phyloP scores from a whole-genome alignment of 352 stramenopile genomes.

The Bremia lactucae region DNA sequence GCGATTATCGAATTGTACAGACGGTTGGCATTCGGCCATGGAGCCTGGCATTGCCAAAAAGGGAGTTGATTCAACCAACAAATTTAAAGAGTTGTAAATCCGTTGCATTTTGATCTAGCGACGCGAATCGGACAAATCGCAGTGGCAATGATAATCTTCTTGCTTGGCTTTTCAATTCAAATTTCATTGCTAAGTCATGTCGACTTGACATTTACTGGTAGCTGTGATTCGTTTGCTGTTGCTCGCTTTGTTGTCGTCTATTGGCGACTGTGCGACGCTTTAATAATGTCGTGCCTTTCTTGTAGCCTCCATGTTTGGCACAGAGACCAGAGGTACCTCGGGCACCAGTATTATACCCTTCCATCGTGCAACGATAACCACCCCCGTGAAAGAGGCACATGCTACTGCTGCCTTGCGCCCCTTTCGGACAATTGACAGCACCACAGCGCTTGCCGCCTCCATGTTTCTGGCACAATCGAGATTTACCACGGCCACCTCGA shows the following conservation, averaged over 20 bases:
- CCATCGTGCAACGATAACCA: constrained; percentile 69
- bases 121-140: too few species aligned
- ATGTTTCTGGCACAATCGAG: constrained; percentile 77
- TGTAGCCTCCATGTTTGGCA: constrained; percentile 76
- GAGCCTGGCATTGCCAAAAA: constrained; percentile 66
- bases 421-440: constrained; percentile 52
- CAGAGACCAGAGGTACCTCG: constrained; percentile 65
- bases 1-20: constrained; percentile 61
- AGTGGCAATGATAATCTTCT: too few species aligned
- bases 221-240: constrained; percentile 8
- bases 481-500: constrained; percentile 73
- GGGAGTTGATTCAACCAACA: constrained; percentile 61
- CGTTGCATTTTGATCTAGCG: neutral
- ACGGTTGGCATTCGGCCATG: constrained; percentile 68
- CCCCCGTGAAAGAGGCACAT: constrained; percentile 78
- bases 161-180: too few species aligned
- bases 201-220: constrained; percentile 3
- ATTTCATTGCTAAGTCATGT: too few species aligned
- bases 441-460: constrained; percentile 75
- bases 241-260: constrained; percentile 10
- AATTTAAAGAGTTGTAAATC: constrained; percentile 37
- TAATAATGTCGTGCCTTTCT: constrained; percentile 39
- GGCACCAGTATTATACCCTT: constrained; percentile 62
- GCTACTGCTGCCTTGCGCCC: constrained; percentile 66
- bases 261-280: too few species aligned